Evolutionary conservation across 495 filamentous ascomycete species (phyloP), one percentile per base, ranked within the genome.

Genomic region (Podospora bellae-mahoneyi): DNA sequence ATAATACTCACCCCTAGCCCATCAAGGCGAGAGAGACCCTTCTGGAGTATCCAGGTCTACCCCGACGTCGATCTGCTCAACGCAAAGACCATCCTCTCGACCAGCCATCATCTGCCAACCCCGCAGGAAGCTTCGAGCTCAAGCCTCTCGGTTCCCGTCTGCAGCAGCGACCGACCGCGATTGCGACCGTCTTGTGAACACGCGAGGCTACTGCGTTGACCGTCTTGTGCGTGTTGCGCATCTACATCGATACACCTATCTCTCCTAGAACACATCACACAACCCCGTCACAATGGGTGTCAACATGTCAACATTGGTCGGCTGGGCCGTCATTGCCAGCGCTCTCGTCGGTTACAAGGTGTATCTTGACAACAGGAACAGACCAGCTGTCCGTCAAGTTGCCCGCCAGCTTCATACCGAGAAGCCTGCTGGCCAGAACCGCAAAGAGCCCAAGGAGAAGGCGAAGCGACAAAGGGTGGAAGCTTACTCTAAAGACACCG

Each of bases 301-400:
- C 56, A 72, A 72, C 60, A 75, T 80, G 70, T 82, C 82, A 62
- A 84, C 82, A 63, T 71, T 84, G 68, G 76, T 73, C 70, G 81
- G 82, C 64, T 91, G 87, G 87, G 85, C 82, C 62, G 78, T 86
- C 73, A 79, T 90, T 72, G 72, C 89, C 60, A 81, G 81, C 28
- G 75, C 85, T 57, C 78, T 78, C 58, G 86, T 80, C 23, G 64
- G 39, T 10, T 48, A 48, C 39, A 48, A 48, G 15, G 6, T 48
- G 2, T 48, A 48, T 10, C 39, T 48, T 16, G 39, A 48, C 39
- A 48, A 16, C 39, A 48, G 13, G 39, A 48, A 48, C 39, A 6
- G 13, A 48, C 39, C 39, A 48, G 39, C 39, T 13, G 39, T 48
- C 39, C 39, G 39, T 16, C 39, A 48, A 48, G 39, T 48, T 13